phyloP scores from a whole-genome alignment of 1,139 yeast genomes.

The Geotrichum restrictum region DNA sequence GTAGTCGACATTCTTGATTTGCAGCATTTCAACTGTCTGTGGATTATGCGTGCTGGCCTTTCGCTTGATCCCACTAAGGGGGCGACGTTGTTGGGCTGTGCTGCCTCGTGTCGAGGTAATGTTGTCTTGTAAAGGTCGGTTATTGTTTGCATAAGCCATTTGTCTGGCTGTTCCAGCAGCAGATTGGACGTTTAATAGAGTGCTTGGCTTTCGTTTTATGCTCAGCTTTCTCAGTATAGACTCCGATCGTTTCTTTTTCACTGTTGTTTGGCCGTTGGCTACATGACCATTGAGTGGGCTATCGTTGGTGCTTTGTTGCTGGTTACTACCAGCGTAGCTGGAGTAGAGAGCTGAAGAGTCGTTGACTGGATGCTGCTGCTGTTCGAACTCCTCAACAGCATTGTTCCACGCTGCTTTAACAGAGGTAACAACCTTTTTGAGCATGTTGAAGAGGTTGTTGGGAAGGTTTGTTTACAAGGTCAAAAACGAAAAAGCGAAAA shows the following conservation, averaged over 20 bases:
- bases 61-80: neutral
- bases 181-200: neutral
- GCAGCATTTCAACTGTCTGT: no score
- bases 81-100: no score
- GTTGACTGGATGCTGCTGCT: neutral
- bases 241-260: no score
- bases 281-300: neutral
- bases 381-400: conserved; percentile 16
- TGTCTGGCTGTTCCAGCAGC: neutral
- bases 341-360: no score
- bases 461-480: neutral
- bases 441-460: no score
- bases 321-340: no score
- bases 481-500: neutral
- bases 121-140: neutral
- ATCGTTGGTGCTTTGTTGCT: no score
- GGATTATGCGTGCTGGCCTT: neutral
- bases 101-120: neutral
- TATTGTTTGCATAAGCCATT: neutral
- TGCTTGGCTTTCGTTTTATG: no score
- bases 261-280: neutral
- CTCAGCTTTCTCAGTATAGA: no score
- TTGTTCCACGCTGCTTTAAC: conserved; percentile 14
- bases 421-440: conserved; percentile 16
- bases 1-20: neutral